A percentile compares a stretch with the other conserved stretches of the same genome.
Conservation (phyloP, 257 asterid genomes). For the Primulina huaijiensis region DNA sequence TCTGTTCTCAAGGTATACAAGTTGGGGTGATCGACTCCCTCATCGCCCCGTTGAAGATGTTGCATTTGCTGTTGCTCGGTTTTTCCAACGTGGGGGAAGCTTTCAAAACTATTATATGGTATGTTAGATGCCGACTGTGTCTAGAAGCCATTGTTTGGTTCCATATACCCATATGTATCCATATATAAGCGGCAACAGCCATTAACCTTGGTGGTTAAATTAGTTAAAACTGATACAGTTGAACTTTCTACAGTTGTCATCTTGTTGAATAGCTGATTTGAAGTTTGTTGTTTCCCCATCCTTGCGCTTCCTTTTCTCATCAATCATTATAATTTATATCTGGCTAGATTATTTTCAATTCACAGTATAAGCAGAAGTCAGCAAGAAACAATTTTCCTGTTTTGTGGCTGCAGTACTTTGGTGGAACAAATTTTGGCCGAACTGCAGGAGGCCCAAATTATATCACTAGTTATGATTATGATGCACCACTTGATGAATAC, state of each 20-base stretch:
- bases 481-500: slow-evolving; percentile 95
- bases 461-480: slow-evolving; percentile 93
- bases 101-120: slow-evolving; percentile 94
- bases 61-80: slow-evolving; percentile 97
- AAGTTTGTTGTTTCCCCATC: background rate
- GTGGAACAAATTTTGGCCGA: slow-evolving; percentile 95
- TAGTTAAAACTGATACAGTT: background rate
- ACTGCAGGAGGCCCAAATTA: slow-evolving; percentile 90
- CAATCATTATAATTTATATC: background rate
- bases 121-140: slow-evolving; percentile 21
- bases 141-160: slow-evolving; percentile 14
- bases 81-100: slow-evolving; percentile 96
- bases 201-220: background rate
- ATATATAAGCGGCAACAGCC: slow-evolving; percentile 13
- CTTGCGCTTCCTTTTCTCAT: background rate
- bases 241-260: background rate
- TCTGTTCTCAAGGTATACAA: slow-evolving; percentile 56
- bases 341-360: slow-evolving; percentile 1
- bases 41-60: slow-evolving; percentile 84
- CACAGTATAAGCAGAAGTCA: slow-evolving; percentile 16
- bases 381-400: slow-evolving; percentile 22
- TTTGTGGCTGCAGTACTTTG: slow-evolving; percentile 73
- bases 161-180: slow-evolving; percentile 13
- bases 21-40: slow-evolving; percentile 89
- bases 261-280: slow-evolving; percentile 12